Evolutionary conservation across 176 grass and related monocot species (phyloP).

Genomic region (Miscanthus lutarioriparius): DNA sequence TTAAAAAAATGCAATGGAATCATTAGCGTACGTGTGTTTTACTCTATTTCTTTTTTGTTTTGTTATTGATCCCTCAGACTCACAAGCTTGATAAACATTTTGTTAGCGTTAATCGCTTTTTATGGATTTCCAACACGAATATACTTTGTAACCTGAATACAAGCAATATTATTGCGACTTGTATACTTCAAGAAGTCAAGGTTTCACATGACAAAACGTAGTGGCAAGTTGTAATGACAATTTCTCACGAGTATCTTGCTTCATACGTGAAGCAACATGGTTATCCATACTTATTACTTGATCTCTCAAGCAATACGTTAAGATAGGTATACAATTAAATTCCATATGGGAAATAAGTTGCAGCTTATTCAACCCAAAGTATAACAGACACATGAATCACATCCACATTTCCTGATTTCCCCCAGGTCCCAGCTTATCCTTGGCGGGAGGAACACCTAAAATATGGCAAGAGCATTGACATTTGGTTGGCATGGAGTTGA

Average conservation of each 20-base stretch:
- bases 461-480: slow-evolving; percentile 23
- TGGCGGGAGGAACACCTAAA: slow-evolving; percentile 12
- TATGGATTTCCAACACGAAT: not conserved
- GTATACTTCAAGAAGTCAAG: not conserved
- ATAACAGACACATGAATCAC: slow-evolving; percentile 20
- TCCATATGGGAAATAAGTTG: not conserved
- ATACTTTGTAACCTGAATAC: not conserved
- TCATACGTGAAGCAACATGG: not conserved
- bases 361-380: slow-evolving; percentile 32
- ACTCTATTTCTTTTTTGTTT: slow-evolving; percentile 5
- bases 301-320: not conserved
- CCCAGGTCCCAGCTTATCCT: not conserved
- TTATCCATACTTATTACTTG: slow-evolving; percentile 15
- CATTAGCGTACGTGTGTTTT: not conserved
- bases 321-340: slow-evolving; percentile 15
- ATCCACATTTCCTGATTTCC: slow-evolving; percentile 14
- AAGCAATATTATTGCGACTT: not conserved
- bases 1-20: not conserved
- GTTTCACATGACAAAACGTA: not conserved
- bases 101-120: not conserved
- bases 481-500: slow-evolving; percentile 14
- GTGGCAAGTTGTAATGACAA: not conserved
- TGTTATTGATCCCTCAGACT: not conserved
- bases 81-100: not conserved
- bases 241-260: not conserved